phyloP scores from a whole-genome alignment of 176 grass and related monocot species.

The Musa beccarii region DNA sequence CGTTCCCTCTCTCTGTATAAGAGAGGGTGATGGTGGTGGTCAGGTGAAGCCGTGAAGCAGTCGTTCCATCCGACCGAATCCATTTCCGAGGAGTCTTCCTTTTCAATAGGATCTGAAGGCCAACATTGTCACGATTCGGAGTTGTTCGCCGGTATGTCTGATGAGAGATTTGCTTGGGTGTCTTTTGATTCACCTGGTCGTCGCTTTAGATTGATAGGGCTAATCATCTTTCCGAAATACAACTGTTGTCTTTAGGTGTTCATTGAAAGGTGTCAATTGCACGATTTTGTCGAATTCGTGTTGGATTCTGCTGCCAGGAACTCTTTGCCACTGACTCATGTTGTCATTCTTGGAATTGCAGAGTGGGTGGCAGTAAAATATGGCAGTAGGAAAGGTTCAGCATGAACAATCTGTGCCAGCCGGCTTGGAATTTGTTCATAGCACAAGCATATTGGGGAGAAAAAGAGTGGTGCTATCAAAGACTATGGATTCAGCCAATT shows the following conservation, averaged over 20 bases:
- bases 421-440: slow-evolving; percentile 28
- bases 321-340: background rate
- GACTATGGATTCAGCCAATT: slow-evolving; percentile 14
- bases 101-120: background rate
- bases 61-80: background rate
- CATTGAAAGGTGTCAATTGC: no score
- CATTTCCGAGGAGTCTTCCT: no score
- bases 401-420: slow-evolving; percentile 29
- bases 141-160: background rate
- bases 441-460: slow-evolving; percentile 51
- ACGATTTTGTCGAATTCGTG: background rate
- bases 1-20: no score
- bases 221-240: no score
- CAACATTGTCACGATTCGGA: background rate
- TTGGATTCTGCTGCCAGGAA: no score
- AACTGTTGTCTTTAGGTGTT: no score
- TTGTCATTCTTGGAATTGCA: background rate
- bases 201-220: no score
- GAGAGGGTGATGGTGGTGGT: no score
- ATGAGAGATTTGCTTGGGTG: no score
- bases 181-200: background rate
- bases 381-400: slow-evolving; percentile 53
- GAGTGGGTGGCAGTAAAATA: slow-evolving; percentile 2
- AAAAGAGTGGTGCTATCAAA: slow-evolving; percentile 57
- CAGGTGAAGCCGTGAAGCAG: background rate